These are phyloP conservation scores for Colletotrichum tropicale DNA, from an alignment of 2,329 filamentous ascomycete genomes.

Conservation along the genomic window DNA sequence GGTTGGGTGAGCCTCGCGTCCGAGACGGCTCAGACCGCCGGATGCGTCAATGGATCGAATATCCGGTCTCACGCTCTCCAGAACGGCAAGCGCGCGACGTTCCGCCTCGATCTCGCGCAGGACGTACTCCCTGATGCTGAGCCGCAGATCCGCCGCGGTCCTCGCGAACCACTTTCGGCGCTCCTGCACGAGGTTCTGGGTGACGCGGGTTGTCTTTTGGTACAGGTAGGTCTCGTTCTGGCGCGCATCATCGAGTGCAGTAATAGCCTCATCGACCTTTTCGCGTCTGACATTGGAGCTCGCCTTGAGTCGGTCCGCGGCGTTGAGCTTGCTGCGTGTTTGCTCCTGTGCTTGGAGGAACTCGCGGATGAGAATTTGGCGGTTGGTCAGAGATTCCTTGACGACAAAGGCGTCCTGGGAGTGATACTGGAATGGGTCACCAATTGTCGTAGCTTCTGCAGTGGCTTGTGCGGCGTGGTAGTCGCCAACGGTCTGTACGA, in stretches of 20 bases:
- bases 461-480: conserved; percentile 97
- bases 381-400: conserved; percentile 96
- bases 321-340: conserved; percentile 81
- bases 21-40: conserved; percentile 87
- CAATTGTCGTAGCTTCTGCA: conserved; percentile 91
- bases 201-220: conserved; percentile 88
- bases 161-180: conserved; percentile 89
- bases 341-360: conserved; percentile 88
- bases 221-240: conserved; percentile 81
- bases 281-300: conserved; percentile 87
- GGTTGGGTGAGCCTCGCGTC: conserved; percentile 84
- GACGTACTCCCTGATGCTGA: conserved; percentile 89
- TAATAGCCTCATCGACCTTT: conserved; percentile 98
- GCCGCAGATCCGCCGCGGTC: conserved; percentile 82
- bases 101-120: conserved; percentile 95
- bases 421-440: conserved; percentile 93
- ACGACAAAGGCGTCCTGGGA: conserved; percentile 96
- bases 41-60: conserved; percentile 91
- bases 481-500: conserved; percentile 92
- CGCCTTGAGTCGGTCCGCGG: conserved; percentile 87
- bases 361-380: conserved; percentile 93
- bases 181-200: conserved; percentile 85
- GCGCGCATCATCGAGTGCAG: conserved; percentile 84
- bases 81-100: conserved; percentile 84
- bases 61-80: conserved; percentile 93